A percentile compares a stretch with the other conserved stretches of the same genome.
phyloP scores from a whole-genome alignment of 768 basidiomycete genomes.

The Kwoniella shandongensis region DNA sequence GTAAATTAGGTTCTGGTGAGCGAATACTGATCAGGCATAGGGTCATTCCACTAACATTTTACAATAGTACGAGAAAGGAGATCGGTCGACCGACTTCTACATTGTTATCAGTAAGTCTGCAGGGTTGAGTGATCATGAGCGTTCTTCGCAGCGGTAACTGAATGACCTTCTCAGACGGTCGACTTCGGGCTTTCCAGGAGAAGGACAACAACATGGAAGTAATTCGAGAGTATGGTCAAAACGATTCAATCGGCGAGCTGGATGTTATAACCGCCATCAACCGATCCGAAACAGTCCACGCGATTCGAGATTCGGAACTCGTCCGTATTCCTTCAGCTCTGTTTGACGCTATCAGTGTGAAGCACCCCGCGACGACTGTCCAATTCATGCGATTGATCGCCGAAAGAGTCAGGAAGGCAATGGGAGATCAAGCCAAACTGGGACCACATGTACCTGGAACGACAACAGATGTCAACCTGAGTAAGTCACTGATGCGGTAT shows the following conservation, averaged over 20 bases:
- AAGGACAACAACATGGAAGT: slow-evolving; percentile 76
- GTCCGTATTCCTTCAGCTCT: slow-evolving; percentile 95
- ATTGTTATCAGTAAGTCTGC: slow-evolving; percentile 61
- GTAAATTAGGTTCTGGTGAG: slow-evolving; percentile 13
- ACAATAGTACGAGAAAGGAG: slow-evolving; percentile 78
- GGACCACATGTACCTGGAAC: slow-evolving; percentile 8
- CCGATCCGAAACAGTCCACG: slow-evolving; percentile 87
- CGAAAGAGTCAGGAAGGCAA: slow-evolving; percentile 79
- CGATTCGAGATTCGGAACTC: slow-evolving; percentile 95
- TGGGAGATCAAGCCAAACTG: slow-evolving; percentile 54
- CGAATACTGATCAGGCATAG: background rate
- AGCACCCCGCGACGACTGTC: slow-evolving; percentile 53
- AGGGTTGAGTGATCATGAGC: background rate
- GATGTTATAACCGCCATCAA: slow-evolving; percentile 92
- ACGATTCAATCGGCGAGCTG: slow-evolving; percentile 93
- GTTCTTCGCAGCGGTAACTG: background rate
- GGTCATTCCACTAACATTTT: background rate
- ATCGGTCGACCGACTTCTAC: slow-evolving; percentile 91
- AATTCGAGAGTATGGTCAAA: slow-evolving; percentile 91
- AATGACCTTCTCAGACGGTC: slow-evolving; percentile 61
- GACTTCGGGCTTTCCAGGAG: slow-evolving; percentile 84
- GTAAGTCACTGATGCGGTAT: too few relatives aligned
- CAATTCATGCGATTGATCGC: slow-evolving; percentile 65
- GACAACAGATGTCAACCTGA: slow-evolving; percentile 38
- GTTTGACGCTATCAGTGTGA: slow-evolving; percentile 80